Base-by-base conservation (phyloP, 202 grass and related monocot genomes). In the Saccharum hybrid region DNA sequence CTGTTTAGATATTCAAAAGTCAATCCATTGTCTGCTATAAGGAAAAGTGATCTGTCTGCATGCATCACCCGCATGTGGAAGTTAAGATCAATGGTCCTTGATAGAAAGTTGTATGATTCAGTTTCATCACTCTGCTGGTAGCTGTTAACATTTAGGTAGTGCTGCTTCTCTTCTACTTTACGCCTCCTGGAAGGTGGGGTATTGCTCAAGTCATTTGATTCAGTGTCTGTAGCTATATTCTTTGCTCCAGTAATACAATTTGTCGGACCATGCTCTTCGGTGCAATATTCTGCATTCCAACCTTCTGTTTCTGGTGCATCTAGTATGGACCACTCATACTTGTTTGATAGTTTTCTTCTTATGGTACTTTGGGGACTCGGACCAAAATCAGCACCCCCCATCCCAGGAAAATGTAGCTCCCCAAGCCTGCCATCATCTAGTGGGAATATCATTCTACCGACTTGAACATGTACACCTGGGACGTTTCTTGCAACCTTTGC, bases 281-380 rank as follows among this genome's bases (percentile, higher is more conserved):
- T 94, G 85, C 96, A 98, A 80, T 98, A 98, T 69, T 98, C 96
- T 51, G 85, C 90, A 83, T 98, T 98, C 96, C 96, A 98, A 69
- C 96, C 96, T 90, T 98, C 96, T 69, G 93, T 92, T 92, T 98
- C 93, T 79, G 96, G 96, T 60, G 85, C 71, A 81, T 96, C 93
- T 79, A 98, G 78, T 75, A 98, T 73, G 52, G 96, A 95, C 93
- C 96, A 98, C 59, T 98, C 91, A 1, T 98, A 98, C 91, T 85
- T 98, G 77, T 87, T 93, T 85, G 90, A 68, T 30, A 88, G 30
- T 87, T 93, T 92, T 45, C 80, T 93, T 85, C 85, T 93, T 75
- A 89, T 72, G 67, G 30, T 86, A 79, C 79, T 90, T 72, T 82
- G 78, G 74, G 86, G 85, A 83, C 63, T 90, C 15, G 93, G 93